phyloP scores from a whole-genome alignment of 2,329 filamentous ascomycete genomes.

The Aspergillus sp. region DNA sequence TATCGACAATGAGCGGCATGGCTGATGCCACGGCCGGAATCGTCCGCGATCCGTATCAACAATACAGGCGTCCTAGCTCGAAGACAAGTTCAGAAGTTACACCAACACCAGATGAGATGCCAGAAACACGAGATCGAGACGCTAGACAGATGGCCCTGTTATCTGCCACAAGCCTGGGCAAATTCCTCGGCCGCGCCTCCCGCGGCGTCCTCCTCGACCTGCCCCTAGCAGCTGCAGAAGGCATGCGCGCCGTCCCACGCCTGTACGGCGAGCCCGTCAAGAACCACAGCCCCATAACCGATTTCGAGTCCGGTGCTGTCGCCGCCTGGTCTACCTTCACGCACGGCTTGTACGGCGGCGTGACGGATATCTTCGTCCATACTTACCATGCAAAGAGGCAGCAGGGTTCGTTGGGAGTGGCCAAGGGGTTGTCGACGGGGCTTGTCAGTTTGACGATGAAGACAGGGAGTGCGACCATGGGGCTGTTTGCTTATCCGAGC shows the following conservation, averaged over 20 bases:
- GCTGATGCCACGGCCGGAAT: no score
- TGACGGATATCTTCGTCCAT: not conserved
- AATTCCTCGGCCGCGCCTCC: slow-evolving; percentile 15
- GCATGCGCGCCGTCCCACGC: slow-evolving; percentile 24
- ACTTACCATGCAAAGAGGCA: not conserved
- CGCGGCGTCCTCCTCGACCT: slow-evolving; percentile 30
- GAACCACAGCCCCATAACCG: not conserved
- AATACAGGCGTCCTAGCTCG: no score
- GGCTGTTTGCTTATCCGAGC: not conserved
- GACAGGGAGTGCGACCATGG: slow-evolving; percentile 1
- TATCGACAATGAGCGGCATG: no score
- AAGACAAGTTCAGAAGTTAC: not conserved
- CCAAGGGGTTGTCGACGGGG: not conserved
- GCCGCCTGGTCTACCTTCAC: not conserved
- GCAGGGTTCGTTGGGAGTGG: not conserved
- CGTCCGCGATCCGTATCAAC: no score
- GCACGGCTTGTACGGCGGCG: not conserved
- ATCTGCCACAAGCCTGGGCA: slow-evolving; percentile 15
- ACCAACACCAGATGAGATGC: slow-evolving; percentile 4
- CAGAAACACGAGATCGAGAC: slow-evolving; percentile 9
- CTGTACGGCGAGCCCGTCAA: slow-evolving; percentile 27
- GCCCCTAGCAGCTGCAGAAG: slow-evolving; percentile 28
- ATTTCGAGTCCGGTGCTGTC: not conserved
- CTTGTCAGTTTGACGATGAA: not conserved
- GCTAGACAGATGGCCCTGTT: no score